These are phyloP conservation scores for Lunasporangiospora selenospora DNA, from an alignment of 192 early-diverging fungal genomes.

Conservation along the genomic window DNA sequence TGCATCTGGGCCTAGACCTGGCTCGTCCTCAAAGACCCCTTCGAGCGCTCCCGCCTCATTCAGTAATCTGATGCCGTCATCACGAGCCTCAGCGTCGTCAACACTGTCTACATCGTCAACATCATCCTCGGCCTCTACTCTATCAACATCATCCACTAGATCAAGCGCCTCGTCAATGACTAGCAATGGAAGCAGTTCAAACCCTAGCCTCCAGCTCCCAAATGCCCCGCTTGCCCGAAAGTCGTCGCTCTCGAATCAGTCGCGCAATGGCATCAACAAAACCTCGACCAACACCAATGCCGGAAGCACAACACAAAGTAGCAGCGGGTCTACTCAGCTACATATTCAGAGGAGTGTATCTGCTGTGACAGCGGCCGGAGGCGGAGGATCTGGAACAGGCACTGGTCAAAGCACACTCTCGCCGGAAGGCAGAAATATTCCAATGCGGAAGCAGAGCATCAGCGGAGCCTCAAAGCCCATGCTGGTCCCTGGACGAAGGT, in stretches of 20 bases:
- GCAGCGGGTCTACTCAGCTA: too few relatives aligned
- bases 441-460: constrained; percentile 14
- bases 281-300: background rate
- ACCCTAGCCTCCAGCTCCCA: background rate
- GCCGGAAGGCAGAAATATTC: constrained; percentile 1
- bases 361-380: background rate
- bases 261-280: background rate
- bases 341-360: too few relatives aligned
- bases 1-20: too few relatives aligned
- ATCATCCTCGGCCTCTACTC: background rate
- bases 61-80: too few relatives aligned
- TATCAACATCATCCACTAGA: constrained; percentile 10
- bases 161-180: constrained; percentile 14
- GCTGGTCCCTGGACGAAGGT: constrained; percentile 31
- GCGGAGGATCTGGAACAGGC: too few relatives aligned
- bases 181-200: background rate
- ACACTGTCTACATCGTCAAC: constrained; percentile 6
- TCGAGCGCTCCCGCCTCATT: too few relatives aligned
- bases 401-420: background rate
- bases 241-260: constrained; percentile 9
- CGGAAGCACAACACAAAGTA: too few relatives aligned
- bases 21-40: too few relatives aligned
- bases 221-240: constrained; percentile 6
- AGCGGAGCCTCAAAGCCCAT: constrained; percentile 11
- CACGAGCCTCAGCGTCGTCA: constrained; percentile 10